Evolutionary conservation across 2,329 filamentous ascomycete genomes (phyloP).

Genomic region (Scorias spongiosa): DNA sequence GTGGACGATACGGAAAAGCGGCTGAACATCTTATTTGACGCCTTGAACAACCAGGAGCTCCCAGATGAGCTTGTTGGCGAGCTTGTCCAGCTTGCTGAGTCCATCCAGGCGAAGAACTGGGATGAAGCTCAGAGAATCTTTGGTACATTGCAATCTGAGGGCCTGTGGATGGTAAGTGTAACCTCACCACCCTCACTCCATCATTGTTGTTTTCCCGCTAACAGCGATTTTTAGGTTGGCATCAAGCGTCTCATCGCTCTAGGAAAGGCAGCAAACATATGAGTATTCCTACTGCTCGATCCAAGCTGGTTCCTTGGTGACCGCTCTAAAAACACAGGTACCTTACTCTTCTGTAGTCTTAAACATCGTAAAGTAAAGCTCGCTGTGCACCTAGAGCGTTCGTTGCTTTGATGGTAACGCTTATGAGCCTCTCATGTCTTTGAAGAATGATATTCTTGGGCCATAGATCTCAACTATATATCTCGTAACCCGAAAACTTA

Average conservation of each 20-base stretch:
- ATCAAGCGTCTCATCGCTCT: slow-evolving; percentile 26
- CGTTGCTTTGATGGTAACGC: no score
- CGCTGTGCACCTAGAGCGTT: no score
- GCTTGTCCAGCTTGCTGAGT: slow-evolving; percentile 40
- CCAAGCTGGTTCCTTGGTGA: no score
- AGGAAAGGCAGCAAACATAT: slow-evolving; percentile 18
- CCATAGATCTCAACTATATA: no score
- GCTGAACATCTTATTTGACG: slow-evolving; percentile 85
- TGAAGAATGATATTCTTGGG: no score
- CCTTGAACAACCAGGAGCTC: slow-evolving; percentile 89
- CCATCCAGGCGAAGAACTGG: slow-evolving; percentile 27
- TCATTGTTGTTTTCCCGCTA: slow-evolving; percentile 1
- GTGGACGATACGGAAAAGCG: slow-evolving; percentile 91
- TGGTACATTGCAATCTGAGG: slow-evolving; percentile 29
- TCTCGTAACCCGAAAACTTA: no score
- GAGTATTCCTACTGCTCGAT: background rate
- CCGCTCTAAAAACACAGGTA: no score
- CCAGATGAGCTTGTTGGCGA: slow-evolving; percentile 62
- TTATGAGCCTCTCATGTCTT: no score
- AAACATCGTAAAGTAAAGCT: no score
- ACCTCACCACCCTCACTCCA: background rate
- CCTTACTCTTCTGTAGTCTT: no score
- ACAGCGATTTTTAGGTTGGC: slow-evolving; percentile 15
- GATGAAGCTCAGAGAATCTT: slow-evolving; percentile 30
- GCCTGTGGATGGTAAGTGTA: slow-evolving; percentile 36